A percentile compares a stretch with the other conserved stretches of the same genome.
Conservation (phyloP, 1,284 basidiomycete species). For the Pyrrhoderma noxium region DNA sequence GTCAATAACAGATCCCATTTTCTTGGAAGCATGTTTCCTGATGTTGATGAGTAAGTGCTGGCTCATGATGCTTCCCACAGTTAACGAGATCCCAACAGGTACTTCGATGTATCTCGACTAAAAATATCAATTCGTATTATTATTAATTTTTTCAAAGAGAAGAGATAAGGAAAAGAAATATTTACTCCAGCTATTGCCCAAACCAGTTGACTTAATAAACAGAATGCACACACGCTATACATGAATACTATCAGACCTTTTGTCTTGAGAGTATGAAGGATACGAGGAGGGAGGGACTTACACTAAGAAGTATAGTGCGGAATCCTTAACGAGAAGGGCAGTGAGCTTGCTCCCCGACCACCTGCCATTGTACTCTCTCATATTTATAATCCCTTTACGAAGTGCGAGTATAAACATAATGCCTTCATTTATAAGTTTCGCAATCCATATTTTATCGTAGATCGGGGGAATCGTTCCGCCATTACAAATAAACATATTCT, state of each 20-base stretch:
- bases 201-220: conserved; percentile 4
- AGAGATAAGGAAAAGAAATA: not conserved
- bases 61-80: conserved; percentile 12
- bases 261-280: not conserved
- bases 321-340: conserved; percentile 11
- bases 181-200: conserved; percentile 6
- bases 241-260: no score
- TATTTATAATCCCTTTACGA: conserved; percentile 5
- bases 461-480: not conserved
- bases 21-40: conserved; percentile 1
- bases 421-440: conserved; percentile 8
- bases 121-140: not conserved
- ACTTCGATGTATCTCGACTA: conserved; percentile 5
- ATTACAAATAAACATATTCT: conserved; percentile 2
- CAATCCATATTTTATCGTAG: conserved; percentile 8
- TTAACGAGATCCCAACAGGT: conserved; percentile 3
- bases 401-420: conserved; percentile 7
- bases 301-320: conserved; percentile 12
- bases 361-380: not conserved
- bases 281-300: no score
- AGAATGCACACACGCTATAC: conserved; percentile 9
- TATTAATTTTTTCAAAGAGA: not conserved
- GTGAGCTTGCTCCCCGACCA: not conserved
- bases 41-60: conserved; percentile 8
- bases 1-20: no score